phyloP scores from a whole-genome alignment of 1,284 basidiomycete species.

The Prillingera fragicola region DNA sequence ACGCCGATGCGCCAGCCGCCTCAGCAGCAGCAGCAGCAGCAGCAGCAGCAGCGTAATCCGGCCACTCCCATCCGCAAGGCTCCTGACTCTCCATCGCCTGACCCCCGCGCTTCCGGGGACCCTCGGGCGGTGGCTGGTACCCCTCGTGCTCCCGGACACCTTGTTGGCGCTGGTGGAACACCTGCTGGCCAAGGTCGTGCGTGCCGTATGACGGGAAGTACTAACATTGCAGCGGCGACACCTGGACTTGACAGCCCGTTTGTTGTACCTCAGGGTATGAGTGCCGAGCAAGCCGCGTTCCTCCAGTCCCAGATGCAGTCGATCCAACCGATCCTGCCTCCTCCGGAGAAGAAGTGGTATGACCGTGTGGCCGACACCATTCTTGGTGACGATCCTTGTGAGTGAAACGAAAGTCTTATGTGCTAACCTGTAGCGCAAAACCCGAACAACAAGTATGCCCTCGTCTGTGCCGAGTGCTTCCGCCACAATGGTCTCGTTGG shows the following conservation, averaged over 20 bases:
- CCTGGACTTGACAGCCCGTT: too few relatives aligned
- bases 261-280: constrained; percentile 30
- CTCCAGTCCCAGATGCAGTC: constrained; percentile 41
- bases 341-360: constrained; percentile 74
- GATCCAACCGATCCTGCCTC: constrained; percentile 49
- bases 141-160: constrained; percentile 41
- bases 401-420: constrained; percentile 49
- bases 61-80: background rate
- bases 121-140: constrained; percentile 19
- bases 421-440: constrained; percentile 36
- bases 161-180: constrained; percentile 33
- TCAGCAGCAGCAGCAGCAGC: background rate
- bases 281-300: constrained; percentile 41
- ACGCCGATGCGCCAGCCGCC: constrained; percentile 1
- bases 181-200: constrained; percentile 35
- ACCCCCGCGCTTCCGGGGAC: background rate
- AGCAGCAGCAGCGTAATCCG: background rate
- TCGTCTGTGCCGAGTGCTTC: constrained; percentile 91
- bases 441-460: constrained; percentile 65
- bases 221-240: constrained; percentile 6
- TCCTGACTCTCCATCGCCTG: constrained; percentile 4
- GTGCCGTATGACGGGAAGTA: constrained; percentile 13
- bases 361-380: constrained; percentile 82
- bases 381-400: constrained; percentile 71
- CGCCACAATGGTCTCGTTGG: constrained; percentile 90